These are phyloP conservation scores for Aspergillus campestris DNA, from an alignment of 495 filamentous ascomycete species.

Conservation along the genomic window DNA sequence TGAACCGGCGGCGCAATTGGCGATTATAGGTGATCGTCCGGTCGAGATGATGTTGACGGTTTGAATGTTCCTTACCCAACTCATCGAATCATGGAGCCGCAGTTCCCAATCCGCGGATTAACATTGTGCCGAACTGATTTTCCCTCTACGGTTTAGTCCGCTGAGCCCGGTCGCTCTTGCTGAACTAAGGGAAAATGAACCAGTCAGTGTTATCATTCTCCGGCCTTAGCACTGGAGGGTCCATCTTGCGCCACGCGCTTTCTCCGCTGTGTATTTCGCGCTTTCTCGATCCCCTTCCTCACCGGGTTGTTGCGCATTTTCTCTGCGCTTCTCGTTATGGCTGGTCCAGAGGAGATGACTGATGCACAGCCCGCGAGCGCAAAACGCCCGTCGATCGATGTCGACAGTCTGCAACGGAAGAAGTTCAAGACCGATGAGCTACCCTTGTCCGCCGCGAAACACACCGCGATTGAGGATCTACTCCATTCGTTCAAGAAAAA, in stretches of 20 bases:
- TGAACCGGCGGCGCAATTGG: slow-evolving; percentile 4
- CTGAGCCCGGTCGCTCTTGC: too few species aligned
- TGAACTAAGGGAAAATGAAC: too few species aligned
- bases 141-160: not conserved
- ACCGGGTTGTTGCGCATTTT: too few species aligned
- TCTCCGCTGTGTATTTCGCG: not conserved
- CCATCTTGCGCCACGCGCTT: too few species aligned
- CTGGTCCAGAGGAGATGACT: slow-evolving; percentile 29
- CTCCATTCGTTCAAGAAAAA: slow-evolving; percentile 85
- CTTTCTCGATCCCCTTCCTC: not conserved
- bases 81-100: slow-evolving; percentile 33
- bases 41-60: slow-evolving; percentile 23
- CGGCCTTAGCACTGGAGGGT: too few species aligned
- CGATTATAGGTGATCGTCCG: slow-evolving; percentile 9
- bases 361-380: slow-evolving; percentile 16
- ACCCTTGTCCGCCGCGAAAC: slow-evolving; percentile 62
- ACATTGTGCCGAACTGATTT: slow-evolving; percentile 12
- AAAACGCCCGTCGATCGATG: slow-evolving; percentile 24
- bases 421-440: slow-evolving; percentile 82
- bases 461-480: slow-evolving; percentile 66
- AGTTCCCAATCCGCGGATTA: slow-evolving; percentile 33
- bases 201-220: too few species aligned
- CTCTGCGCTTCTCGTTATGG: slow-evolving; percentile 27
- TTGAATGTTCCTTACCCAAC: slow-evolving; percentile 1
- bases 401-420: slow-evolving; percentile 41